Base-by-base conservation (phyloP, 1,139 yeast species). In the Diutina mesorugosa region DNA sequence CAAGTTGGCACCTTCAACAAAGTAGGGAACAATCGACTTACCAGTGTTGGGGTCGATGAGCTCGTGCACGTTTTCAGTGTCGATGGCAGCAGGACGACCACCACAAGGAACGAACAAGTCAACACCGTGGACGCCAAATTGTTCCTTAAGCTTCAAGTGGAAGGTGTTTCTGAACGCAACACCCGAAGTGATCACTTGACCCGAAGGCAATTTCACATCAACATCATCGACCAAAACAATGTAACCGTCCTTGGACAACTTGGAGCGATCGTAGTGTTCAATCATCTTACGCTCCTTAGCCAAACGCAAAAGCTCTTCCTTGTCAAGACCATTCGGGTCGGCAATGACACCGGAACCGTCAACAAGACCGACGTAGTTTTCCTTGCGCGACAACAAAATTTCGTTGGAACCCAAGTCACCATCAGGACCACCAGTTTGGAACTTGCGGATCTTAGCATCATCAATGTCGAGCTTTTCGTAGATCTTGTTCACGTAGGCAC, bases 381-480 rank as follows among this genome's bases (percentile, higher is more conserved):
- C 99, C 58, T 84, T 80, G 57, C 85, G 73, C 4, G 97, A 89
- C 60, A 91, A 79, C 63, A 89, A 77, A 65, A 93, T 93, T 74
- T 93, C 99, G 69, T 91, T 91, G 55, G 96, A 88, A 47, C 99
- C 99, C 66, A 93, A 79, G 72, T 93, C 99, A 66, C 99, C 99
- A 72, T 93, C 98, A 60, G 99, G 99, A 54, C 99, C 99, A 72
- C 98, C 99, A 58, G 98, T 93, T 76, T 93, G 99, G 67, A 93
- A 77, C 73, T 93, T 93, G 65, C 79, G 79, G 59, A 91, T 80
- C 52, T 67, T 67, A 46, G 80, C 72, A 59, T 80, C 72, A 62
- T 85, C 82, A 60, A 91, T 75, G 51, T 72, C 69, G 60, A 87
- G 79, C 69, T 90, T 88, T 64, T 89, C 87, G 70, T 91, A 93